Percentiles rank a stretch among this genome's conserved stretches.
Conservation (phyloP, 108 stramenopile species). For the Nannochloropsis gaditana region DNA sequence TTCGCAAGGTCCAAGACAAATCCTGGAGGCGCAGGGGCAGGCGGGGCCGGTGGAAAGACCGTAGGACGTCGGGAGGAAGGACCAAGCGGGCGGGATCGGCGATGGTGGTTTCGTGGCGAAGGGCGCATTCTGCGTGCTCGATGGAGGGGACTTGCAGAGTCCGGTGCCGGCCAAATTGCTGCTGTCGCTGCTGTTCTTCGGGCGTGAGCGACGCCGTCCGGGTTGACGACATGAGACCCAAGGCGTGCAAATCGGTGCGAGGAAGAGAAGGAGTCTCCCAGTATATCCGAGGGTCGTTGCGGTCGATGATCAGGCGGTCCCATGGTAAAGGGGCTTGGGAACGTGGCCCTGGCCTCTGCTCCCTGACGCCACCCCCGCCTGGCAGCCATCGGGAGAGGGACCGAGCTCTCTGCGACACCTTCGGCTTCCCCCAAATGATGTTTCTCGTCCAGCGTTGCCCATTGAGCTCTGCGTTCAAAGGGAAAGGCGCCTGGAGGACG, state of each 20-base stretch:
- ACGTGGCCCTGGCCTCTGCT: background rate
- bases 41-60: background rate
- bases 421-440: background rate
- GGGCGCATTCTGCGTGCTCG: background rate
- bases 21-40: background rate
- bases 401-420: background rate
- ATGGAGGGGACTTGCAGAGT: background rate
- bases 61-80: background rate
- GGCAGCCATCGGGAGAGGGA: too few relatives aligned
- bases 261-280: background rate
- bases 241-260: background rate
- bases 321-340: background rate
- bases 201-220: background rate
- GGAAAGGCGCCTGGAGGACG: constrained; percentile 12
- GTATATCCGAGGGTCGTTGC: background rate
- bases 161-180: background rate
- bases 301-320: background rate
- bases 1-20: background rate
- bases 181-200: background rate
- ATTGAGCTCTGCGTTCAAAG: background rate
- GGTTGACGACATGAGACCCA: background rate
- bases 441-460: background rate
- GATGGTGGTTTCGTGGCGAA: background rate
- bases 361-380: background rate
- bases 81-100: background rate